Evolutionary conservation across 805 yeast species (phyloP), one percentile per base, ranked within the genome.

Genomic region (Sugiyamaella qingdaonensis): DNA sequence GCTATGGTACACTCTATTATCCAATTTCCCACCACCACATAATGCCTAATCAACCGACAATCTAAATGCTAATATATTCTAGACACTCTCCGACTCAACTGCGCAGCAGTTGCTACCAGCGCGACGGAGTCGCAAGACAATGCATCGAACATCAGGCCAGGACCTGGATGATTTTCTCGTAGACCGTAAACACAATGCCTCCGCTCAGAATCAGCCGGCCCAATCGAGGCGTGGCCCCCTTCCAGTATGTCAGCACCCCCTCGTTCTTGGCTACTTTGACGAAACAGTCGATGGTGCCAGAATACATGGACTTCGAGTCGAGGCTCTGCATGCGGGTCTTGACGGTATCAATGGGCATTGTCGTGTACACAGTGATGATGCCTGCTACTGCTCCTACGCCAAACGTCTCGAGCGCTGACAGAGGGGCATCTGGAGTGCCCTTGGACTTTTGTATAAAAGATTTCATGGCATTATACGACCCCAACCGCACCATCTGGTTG

Each of bases 271-370:
- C 85, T 49, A 94, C 84, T 58, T 79, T 82, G 16, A 72, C 79
- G 62, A 95, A 91, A 70, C 98, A 92, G 71, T 92, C 80, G 39
- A 85, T 18, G 0, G 97, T 91, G 46, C 90, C 81, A 1, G 78
- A 68, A 71, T 92, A 94, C 64, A 78, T 70, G 61, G 78, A 76
- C 48, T 78, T 78, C 7, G 96, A 87, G 34, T 88, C 91, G 59
- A 92, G 77, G 18, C 96, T 85, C 74, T 92, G 99, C 97, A 92
- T 92, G 70, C 99, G 80, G 1, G 98, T 94, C 73, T 92, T 92
- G 56, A 90, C 95, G 0, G 97, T 90, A 66, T 90, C 97, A 41
- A 90, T 85, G 8, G 97, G 97, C 97, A 90, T 90, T 2, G 97
- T 90, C 2, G 94, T 75, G 69, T 90, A 90, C 10, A 90, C 97